Conservation (phyloP, 179 eudicot species). For the Silene noctiflora region DNA sequence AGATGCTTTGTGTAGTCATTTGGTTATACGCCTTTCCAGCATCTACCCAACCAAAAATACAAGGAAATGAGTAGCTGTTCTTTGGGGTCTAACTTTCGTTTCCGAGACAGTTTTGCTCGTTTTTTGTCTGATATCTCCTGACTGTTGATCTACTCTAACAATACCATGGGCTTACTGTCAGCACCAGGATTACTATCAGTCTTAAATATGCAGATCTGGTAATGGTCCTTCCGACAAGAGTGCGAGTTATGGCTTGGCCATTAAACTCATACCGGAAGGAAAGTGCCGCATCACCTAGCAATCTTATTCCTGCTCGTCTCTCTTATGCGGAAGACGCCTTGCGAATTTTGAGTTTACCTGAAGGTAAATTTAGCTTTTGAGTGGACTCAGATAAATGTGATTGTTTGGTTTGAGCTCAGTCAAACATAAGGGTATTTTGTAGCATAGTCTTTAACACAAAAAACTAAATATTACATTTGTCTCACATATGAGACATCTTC, state of each 20-base stretch:
- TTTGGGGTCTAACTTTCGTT: background rate
- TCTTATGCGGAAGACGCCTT: conserved; percentile 85
- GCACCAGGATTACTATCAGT: conserved; percentile 79
- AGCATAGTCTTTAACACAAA: background rate
- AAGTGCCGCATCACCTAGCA: conserved; percentile 36
- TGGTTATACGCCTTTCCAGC: background rate
- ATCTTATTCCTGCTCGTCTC: conserved; percentile 62
- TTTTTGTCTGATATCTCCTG: conserved; percentile 8
- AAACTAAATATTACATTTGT: background rate
- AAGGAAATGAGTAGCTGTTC: background rate
- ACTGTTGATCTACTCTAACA: conserved; percentile 11
- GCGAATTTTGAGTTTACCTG: conserved; percentile 74
- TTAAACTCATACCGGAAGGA: conserved; percentile 46
- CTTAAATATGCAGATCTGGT: conserved; percentile 78
- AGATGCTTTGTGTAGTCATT: background rate
- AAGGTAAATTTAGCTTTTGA: conserved; percentile 49
- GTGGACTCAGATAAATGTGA: background rate
- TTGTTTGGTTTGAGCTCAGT: background rate
- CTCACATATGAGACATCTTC: background rate
- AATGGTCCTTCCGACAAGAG: conserved; percentile 72
- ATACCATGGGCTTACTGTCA: conserved; percentile 14
- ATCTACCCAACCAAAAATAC: background rate
- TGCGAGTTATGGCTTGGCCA: conserved; percentile 94
- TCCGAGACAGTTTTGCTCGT: background rate
- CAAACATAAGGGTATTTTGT: background rate